phyloP scores from a whole-genome alignment of 768 basidiomycete genomes.

The Boletus pseudo-olivaceus region DNA sequence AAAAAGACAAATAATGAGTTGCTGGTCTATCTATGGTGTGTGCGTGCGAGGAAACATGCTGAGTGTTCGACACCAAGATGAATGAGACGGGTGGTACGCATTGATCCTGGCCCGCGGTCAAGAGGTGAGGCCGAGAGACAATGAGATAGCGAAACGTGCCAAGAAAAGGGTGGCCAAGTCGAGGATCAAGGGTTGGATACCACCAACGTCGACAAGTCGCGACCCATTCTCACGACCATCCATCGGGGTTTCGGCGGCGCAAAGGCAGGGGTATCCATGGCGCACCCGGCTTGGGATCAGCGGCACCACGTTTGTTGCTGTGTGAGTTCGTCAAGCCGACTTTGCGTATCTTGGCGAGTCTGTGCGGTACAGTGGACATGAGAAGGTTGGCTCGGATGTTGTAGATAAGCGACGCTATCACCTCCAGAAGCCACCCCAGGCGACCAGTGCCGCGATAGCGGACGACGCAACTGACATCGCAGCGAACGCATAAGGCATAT shows the following conservation, averaged over 20 bases:
- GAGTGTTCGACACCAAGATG: conserved; percentile 1
- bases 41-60: conserved; percentile 13
- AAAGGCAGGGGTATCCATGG: conserved; percentile 40
- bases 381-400: conserved; percentile 10
- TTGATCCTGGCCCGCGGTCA: conserved; percentile 18
- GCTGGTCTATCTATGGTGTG: conserved; percentile 13
- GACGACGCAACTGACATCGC: conserved; percentile 58
- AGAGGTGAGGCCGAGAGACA: not conserved
- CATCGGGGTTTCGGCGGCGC: conserved; percentile 37
- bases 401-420: conserved; percentile 26
- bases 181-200: not conserved
- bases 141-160: conserved; percentile 4
- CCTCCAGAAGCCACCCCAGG: conserved; percentile 65
- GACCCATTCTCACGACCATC: conserved; percentile 35
- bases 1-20: not conserved
- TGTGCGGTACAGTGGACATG: conserved; percentile 11
- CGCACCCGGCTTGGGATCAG: conserved; percentile 15
- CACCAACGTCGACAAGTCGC: conserved; percentile 4
- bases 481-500: conserved; percentile 70
- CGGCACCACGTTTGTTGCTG: conserved; percentile 7
- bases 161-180: conserved; percentile 2
- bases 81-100: conserved; percentile 3
- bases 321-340: conserved; percentile 38
- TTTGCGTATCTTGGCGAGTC: conserved; percentile 46
- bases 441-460: conserved; percentile 55